A percentile compares a stretch with the other conserved stretches of the same genome.
phyloP scores from a whole-genome alignment of 2,329 filamentous ascomycete species.

The Diaporthe vaccinii region DNA sequence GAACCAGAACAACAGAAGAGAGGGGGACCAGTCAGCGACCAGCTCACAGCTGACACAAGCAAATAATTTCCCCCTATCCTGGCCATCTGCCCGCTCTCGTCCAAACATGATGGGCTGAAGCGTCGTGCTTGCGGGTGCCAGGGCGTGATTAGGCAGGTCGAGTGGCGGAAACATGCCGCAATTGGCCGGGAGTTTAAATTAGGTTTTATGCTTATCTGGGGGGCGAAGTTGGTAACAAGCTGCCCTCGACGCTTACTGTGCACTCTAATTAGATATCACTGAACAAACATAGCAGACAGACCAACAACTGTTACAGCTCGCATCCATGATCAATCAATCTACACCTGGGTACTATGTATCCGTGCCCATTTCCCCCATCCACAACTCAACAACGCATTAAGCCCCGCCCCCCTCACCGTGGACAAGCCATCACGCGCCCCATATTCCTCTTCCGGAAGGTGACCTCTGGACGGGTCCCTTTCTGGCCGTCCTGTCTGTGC shows the following conservation, averaged over 20 bases:
- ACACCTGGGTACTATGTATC: too few species aligned
- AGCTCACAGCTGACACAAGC: background rate
- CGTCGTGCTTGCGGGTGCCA: background rate
- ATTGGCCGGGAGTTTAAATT: conserved; percentile 28
- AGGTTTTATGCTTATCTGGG: conserved; percentile 33
- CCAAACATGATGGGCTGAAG: background rate
- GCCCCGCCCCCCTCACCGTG: background rate
- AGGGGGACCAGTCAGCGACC: background rate
- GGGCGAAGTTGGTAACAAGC: background rate
- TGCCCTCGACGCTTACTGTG: background rate
- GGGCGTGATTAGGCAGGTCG: conserved; percentile 14
- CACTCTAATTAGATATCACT: too few species aligned
- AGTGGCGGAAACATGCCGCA: conserved; percentile 8
- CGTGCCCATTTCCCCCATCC: background rate
- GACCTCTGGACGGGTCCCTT: conserved; percentile 14
- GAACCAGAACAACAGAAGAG: background rate
- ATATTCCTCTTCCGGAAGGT: conserved; percentile 24
- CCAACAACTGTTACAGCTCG: background rate
- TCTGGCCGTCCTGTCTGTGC: conserved; percentile 1
- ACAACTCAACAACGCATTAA: background rate
- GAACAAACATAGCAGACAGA: too few species aligned
- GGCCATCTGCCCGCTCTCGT: background rate
- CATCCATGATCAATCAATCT: background rate
- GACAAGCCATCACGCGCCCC: background rate
- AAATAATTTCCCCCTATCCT: conserved; percentile 2